Base-by-base conservation (phyloP, 1,284 basidiomycete species). In the Pseudozyma pruni region DNA sequence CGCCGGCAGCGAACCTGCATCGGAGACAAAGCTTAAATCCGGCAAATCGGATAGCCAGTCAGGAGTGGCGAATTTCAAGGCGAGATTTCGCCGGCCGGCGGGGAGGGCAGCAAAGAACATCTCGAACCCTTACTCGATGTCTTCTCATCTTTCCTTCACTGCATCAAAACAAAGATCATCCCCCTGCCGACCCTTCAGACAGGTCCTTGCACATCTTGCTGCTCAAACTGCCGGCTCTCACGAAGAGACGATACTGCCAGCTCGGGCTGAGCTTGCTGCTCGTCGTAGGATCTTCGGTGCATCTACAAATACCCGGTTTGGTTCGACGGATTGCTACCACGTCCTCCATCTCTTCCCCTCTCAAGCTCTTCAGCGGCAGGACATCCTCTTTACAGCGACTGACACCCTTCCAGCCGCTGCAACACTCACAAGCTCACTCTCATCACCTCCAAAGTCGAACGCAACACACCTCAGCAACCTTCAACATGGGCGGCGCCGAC, bases 401-500 rank as follows among this genome's bases (percentile, higher is more conserved):
- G n/a, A n/a, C 27, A 29, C 22, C 14, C 7, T 8, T n/a, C 16
- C 14, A 16, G 11, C 10, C 20, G 10, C n/a, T 19, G 22, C 22
- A 8, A 8, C 17, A 10, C 25, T n/a, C 19, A 5, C 19, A 14
- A 20, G 11, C 25, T 3, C 16, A 29, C 35, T 13, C 11, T 14
- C 48, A 37, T 2, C 23, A 22, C 4, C 22, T 17, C 9, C 17
- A 35, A 9, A 22, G 16, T 4, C 38, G 38, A 2, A 22, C 20
- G 1, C 50, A 37, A 11, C 33, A 52, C 34, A 38, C 40, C 11
- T n/a, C 25, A 1, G 13, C 31, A 9, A 13, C 10, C n/a, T 57
- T 25, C 32, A 55, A 20, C 5, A 59, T 68, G 59, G 48, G 47
- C 11, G n/a, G 27, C 27, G 27, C 42, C 34, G 66, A 74, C 49